phyloP scores from a whole-genome alignment of 2,329 filamentous ascomycete genomes.

The Colletotrichum horii region DNA sequence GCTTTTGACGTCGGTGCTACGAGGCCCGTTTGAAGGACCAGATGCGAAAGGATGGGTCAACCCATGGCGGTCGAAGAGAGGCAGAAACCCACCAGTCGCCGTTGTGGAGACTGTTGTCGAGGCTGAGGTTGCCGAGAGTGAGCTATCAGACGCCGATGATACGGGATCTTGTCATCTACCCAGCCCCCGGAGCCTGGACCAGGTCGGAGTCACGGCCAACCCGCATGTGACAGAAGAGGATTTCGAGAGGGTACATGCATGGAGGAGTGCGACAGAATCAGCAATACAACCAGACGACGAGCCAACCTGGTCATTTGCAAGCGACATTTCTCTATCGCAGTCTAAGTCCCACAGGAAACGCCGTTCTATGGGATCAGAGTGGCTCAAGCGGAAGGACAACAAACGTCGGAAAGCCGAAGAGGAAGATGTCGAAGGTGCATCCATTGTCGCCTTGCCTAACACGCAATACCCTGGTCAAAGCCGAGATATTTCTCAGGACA shows the following conservation, averaged over 20 bases:
- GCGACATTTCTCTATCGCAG: conserved; percentile 21
- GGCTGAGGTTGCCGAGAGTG: background rate
- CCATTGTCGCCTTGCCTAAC: background rate
- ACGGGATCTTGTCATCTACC: conserved; percentile 42
- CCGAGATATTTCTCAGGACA: background rate
- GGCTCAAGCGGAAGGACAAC: conserved; percentile 33
- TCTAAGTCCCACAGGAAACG: conserved; percentile 25
- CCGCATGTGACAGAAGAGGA: conserved; percentile 36
- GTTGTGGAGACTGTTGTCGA: background rate
- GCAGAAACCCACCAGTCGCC: conserved; percentile 4
- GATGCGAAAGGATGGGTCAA: conserved; percentile 51
- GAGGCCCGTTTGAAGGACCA: conserved; percentile 61
- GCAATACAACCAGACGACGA: conserved; percentile 1
- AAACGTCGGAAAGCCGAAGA: conserved; percentile 29
- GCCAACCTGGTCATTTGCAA: conserved; percentile 25
- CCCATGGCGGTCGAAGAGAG: conserved; percentile 49
- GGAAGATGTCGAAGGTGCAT: background rate
- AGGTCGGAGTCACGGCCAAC: conserved; percentile 31
- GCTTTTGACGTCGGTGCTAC: conserved; percentile 65
- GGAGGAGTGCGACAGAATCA: conserved; percentile 29
- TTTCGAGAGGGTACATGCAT: conserved; percentile 34
- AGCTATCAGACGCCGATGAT: background rate
- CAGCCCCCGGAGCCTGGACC: conserved; percentile 44
- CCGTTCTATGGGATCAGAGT: conserved; percentile 31
- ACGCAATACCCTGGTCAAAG: background rate